Evolutionary conservation across 2,329 filamentous ascomycete species (phyloP), one percentile per base, ranked within the genome.

Genomic region (Cadophora gregata): DNA sequence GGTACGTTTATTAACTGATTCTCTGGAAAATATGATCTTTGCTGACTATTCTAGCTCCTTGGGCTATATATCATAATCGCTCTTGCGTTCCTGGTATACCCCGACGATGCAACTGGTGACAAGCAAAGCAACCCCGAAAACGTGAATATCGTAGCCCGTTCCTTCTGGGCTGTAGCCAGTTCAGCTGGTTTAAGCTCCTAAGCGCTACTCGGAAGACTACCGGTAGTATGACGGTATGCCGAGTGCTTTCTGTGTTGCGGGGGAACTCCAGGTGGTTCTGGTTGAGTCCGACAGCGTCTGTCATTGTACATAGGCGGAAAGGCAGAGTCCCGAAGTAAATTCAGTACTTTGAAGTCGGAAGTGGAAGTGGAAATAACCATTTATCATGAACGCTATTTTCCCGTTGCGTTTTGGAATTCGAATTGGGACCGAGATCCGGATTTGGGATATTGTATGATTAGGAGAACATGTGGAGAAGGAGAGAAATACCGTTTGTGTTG

Each of bases 81-180:
- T 3, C 77, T 88, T 47, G 85, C 85, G 5, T 88, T 88, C 75
- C 84, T 84, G 75, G 85, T 88, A 60, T 88, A 88, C 74, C 86
- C 86, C 1, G 85, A 87, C 69, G 78, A 84, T 69, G 81, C 72
- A 9, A 53, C 65, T 29, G 62, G 56, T 59, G 58, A 62, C 29
- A 55, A 55, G 31, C 48, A 48, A 1, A 33, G 48, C 31, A 16
- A 55, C 14, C 12, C 29, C n/a, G 59, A 42, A 12, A 53, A 62
- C 12, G 60, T 19, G 5, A 55, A 53, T 21, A 19, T 62, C 42
- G 31, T 62, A 25, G 60, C 60, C 8, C 48, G 60, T 12, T 53
- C 60, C 19, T 55, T 62, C 31, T 50, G 60, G 60, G 33, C 47
- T 31, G 31, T 53, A 5, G 53, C 53, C 21, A 36, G 33, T 31